phyloP scores from a whole-genome alignment of 352 stramenopile genomes.

The Phytophthora cactorum region DNA sequence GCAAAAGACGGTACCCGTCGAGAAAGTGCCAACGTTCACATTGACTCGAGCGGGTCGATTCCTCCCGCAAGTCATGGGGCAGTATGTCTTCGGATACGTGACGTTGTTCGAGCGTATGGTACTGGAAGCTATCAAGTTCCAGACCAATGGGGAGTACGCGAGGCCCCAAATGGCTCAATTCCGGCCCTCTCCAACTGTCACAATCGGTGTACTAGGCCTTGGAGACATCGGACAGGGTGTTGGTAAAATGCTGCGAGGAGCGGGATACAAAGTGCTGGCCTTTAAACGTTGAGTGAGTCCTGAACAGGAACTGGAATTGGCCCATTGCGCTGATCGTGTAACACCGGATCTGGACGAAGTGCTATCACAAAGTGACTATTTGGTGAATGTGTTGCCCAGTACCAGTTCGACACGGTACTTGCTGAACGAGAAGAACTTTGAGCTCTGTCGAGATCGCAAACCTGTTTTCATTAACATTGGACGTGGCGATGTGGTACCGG shows the following conservation, averaged over 20 bases:
- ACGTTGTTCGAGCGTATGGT: constrained; percentile 68
- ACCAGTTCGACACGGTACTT: constrained; percentile 74
- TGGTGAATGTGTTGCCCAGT: constrained; percentile 86
- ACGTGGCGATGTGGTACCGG: constrained; percentile 21
- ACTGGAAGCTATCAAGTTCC: constrained; percentile 44
- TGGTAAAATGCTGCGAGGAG: constrained; percentile 45
- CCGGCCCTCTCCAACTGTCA: constrained; percentile 51
- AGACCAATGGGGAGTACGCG: constrained; percentile 21
- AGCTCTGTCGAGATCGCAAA: constrained; percentile 30
- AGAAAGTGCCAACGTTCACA: constrained; percentile 38
- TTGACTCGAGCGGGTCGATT: constrained; percentile 64
- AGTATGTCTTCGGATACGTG: constrained; percentile 66
- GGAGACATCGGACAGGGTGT: constrained; percentile 66
- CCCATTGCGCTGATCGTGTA: constrained; percentile 37
- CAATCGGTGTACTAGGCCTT: constrained; percentile 61
- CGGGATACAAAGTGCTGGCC: constrained; percentile 64
- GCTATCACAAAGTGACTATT: constrained; percentile 64
- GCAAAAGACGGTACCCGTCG: not conserved
- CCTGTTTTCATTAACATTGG: constrained; percentile 84
- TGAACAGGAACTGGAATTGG: constrained; percentile 9
- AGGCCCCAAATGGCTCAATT: constrained; percentile 40
- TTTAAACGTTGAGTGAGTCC: constrained; percentile 60
- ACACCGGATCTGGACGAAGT: constrained; percentile 56
- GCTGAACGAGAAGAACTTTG: constrained; percentile 54
- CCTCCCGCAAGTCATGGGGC: constrained; percentile 54